A percentile compares a stretch with the other conserved stretches of the same genome.
Evolutionary conservation across 106 monocot genomes (phyloP).

Genomic region (Allium sativum): DNA sequence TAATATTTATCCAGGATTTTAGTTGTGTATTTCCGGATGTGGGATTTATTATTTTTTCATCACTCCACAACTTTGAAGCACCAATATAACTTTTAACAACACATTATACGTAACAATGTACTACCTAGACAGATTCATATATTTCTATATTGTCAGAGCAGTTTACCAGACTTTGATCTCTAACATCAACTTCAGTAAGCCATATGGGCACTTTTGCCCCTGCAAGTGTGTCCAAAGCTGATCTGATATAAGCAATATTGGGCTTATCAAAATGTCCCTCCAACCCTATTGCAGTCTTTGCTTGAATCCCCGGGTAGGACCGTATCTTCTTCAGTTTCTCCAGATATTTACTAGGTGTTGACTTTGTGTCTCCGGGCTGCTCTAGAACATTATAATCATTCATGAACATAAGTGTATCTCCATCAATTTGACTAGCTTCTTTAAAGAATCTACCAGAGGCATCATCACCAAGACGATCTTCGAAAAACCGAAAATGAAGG

Average conservation of each 20-base stretch:
- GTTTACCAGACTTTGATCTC: conserved; percentile 1
- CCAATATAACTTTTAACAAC: neutral
- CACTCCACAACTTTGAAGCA: neutral
- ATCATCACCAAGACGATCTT: conserved; percentile 24
- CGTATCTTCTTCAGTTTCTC: conserved; percentile 40
- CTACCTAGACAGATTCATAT: neutral
- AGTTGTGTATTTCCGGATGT: neutral
- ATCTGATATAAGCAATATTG: conserved; percentile 61
- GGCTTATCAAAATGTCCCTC: conserved; percentile 54
- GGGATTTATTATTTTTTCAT: too few relatives aligned
- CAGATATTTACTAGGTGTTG: conserved; percentile 37
- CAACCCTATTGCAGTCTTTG: conserved; percentile 48
- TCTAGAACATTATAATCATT: conserved; percentile 84
- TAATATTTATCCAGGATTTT: neutral
- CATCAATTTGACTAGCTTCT: conserved; percentile 31
- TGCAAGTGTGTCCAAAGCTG: conserved; percentile 55
- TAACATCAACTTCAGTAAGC: conserved; percentile 78
- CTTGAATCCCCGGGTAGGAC: conserved; percentile 3
- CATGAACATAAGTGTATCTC: conserved; percentile 40
- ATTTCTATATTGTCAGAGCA: conserved; percentile 4
- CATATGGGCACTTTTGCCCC: conserved; percentile 44
- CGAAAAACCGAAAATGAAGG: conserved; percentile 53
- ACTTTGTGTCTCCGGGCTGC: conserved; percentile 17
- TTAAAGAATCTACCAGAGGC: conserved; percentile 33
- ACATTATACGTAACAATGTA: neutral